A percentile compares a stretch with the other conserved stretches of the same genome.
Evolutionary conservation across 768 basidiomycete species (phyloP).

Genomic region (Dacryopinax primogenitus): DNA sequence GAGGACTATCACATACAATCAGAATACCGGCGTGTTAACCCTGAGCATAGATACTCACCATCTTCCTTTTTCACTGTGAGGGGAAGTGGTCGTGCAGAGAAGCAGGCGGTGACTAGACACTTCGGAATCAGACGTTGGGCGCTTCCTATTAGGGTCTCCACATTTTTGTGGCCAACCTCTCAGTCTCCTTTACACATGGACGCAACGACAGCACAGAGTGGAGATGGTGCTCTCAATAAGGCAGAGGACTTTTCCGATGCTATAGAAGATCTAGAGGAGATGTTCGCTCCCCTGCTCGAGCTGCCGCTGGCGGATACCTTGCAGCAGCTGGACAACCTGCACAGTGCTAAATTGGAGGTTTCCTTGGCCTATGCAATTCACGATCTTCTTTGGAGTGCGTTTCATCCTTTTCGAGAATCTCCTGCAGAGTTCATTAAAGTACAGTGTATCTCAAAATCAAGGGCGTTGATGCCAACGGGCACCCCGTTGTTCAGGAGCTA

Average conservation of each 20-base stretch:
- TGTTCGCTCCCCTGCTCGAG: conserved; percentile 52
- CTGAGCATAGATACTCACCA: conserved; percentile 16
- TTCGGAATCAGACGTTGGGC: background rate
- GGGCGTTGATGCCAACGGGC: conserved; percentile 67
- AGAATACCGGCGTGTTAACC: too few species aligned
- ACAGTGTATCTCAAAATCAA: conserved; percentile 69
- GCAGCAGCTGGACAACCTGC: conserved; percentile 51
- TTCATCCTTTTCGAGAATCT: background rate
- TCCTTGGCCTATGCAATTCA: conserved; percentile 70
- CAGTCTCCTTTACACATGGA: conserved; percentile 14
- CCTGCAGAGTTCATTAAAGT: background rate
- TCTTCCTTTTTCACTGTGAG: conserved; percentile 11
- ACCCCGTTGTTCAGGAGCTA: conserved; percentile 63
- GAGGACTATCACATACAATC: conserved; percentile 45
- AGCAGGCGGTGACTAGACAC: conserved; percentile 12
- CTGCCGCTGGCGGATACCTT: conserved; percentile 56
- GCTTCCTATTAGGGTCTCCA: background rate
- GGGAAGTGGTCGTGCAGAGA: conserved; percentile 14
- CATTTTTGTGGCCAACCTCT: background rate
- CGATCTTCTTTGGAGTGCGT: conserved; percentile 67
- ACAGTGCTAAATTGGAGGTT: conserved; percentile 72
- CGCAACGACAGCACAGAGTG: conserved; percentile 12
- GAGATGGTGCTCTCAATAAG: background rate
- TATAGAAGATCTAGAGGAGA: conserved; percentile 54
- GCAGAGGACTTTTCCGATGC: conserved; percentile 16